These are phyloP conservation scores for Anethum foeniculum DNA, from an alignment of 140 eudicot genomes.

Conservation along the genomic window DNA sequence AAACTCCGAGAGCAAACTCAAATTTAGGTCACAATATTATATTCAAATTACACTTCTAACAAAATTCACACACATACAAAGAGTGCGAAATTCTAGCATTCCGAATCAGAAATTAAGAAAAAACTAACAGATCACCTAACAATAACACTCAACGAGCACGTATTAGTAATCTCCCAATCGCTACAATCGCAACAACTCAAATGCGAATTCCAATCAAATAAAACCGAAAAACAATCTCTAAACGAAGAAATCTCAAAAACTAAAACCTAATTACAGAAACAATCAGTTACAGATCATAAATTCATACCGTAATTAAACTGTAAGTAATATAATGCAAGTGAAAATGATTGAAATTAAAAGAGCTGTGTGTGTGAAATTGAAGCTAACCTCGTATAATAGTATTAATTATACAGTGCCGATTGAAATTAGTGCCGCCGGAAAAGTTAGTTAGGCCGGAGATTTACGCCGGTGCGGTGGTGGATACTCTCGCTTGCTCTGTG, in stretches of 20 bases:
- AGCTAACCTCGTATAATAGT: background rate
- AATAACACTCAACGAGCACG: background rate
- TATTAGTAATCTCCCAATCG: background rate
- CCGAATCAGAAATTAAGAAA: background rate
- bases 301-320: background rate
- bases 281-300: background rate
- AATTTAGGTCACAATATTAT: background rate
- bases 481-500: background rate
- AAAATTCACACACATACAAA: background rate
- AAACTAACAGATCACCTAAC: background rate
- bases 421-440: background rate
- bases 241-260: background rate
- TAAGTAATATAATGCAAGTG: background rate
- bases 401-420: background rate
- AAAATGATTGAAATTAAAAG: background rate
- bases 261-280: background rate
- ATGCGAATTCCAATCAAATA: background rate
- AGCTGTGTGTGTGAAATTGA: background rate
- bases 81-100: background rate
- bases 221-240: background rate
- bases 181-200: background rate
- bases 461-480: constrained; percentile 7
- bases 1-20: background rate
- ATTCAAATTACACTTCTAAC: background rate
- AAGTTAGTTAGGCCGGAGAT: background rate